These are phyloP conservation scores for Mariannaea elegans DNA, from an alignment of 2,329 filamentous ascomycete species.

Conservation along the genomic window DNA sequence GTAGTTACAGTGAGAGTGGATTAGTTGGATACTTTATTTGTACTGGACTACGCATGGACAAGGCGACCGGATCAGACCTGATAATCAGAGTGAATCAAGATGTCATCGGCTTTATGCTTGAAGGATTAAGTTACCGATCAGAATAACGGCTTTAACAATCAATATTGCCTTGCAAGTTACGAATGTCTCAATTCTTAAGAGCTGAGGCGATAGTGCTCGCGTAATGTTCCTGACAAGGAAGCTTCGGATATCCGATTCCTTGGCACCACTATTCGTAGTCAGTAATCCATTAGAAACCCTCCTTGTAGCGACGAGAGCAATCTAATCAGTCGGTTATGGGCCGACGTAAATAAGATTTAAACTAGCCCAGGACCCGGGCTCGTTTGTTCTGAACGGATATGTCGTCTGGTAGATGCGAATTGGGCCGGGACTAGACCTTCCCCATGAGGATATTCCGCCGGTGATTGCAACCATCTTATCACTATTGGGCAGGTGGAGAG, in stretches of 20 bases:
- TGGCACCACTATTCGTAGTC: neutral
- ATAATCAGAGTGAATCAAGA: too few species aligned
- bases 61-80: too few species aligned
- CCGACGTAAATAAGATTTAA: neutral
- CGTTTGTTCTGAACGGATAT: neutral
- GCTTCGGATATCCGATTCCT: neutral
- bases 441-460: conserved; percentile 13
- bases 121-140: too few species aligned
- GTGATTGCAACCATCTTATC: conserved; percentile 15
- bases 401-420: neutral
- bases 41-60: too few species aligned
- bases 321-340: neutral
- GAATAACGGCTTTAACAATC: too few species aligned
- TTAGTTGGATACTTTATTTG: too few species aligned
- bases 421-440: conserved; percentile 12
- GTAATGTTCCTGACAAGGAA: neutral
- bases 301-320: neutral
- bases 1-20: too few species aligned
- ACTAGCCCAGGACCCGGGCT: neutral
- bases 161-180: too few species aligned
- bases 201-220: neutral
- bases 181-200: neutral
- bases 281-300: neutral
- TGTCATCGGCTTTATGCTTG: too few species aligned
- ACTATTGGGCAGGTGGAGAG: conserved; percentile 11